Evolutionary conservation across 148 eudicot genomes (phyloP).

Genomic region (Rhododendron molle): DNA sequence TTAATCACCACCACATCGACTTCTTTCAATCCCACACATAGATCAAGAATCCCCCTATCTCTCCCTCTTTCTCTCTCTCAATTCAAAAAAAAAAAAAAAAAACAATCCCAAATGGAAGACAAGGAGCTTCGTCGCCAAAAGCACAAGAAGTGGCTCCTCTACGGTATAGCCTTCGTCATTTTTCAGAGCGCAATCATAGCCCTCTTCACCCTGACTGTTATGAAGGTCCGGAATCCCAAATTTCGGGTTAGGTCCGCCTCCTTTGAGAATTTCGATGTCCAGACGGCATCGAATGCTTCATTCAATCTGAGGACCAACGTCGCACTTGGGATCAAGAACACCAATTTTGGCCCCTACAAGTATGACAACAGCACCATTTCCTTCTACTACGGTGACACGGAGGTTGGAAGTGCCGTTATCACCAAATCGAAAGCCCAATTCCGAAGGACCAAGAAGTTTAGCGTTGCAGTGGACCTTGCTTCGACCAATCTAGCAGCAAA

Average conservation of each 20-base stretch:
- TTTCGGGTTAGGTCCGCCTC: not conserved
- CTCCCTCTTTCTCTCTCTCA: not conserved
- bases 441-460: constrained; percentile 12
- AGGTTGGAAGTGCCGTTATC: constrained; percentile 7
- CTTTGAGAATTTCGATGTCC: not conserved
- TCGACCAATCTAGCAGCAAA: not conserved
- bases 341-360: constrained; percentile 11
- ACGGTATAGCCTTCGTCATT: not conserved
- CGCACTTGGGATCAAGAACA: constrained; percentile 15
- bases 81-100: no score
- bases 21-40: not conserved
- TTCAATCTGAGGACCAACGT: constrained; percentile 5
- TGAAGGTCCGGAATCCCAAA: not conserved
- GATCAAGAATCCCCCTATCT: not conserved
- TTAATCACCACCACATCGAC: not conserved
- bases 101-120: not conserved
- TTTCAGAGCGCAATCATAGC: not conserved
- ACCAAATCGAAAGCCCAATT: not conserved
- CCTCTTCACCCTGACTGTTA: not conserved
- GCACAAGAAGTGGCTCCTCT: not conserved
- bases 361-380: not conserved
- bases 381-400: constrained; percentile 2
- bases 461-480: not conserved
- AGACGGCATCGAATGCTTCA: not conserved
- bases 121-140: constrained; percentile 2